Evolutionary conservation across 345 rosid genomes (phyloP).

Genomic region (Salix brachista): DNA sequence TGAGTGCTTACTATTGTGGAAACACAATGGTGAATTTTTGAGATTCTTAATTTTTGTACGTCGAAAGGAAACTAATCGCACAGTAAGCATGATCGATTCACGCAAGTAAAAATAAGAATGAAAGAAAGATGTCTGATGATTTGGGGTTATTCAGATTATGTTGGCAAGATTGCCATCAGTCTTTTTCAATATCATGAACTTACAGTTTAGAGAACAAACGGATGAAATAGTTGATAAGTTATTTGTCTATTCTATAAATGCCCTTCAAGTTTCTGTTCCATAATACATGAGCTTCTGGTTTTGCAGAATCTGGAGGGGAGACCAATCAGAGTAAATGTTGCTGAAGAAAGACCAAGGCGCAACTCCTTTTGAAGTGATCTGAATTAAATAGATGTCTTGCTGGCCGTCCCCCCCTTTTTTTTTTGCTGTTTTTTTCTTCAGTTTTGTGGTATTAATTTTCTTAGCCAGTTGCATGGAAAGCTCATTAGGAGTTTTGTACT

Average conservation of each 20-base stretch:
- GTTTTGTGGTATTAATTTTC: conserved; percentile 19
- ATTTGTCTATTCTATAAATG: not conserved
- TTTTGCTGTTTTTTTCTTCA: not conserved
- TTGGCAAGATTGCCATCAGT: not conserved
- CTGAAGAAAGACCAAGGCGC: conserved; percentile 76
- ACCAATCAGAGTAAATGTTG: conserved; percentile 81
- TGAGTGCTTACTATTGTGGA: not conserved
- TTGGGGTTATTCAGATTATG: not conserved
- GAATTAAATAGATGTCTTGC: conserved; percentile 10
- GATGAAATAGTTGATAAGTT: not conserved
- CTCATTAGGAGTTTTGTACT: not conserved
- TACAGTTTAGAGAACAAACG: not conserved
- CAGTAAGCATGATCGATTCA: not conserved
- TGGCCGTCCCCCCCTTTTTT: not conserved
- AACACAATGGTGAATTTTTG: not conserved
- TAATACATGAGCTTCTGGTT: not conserved
- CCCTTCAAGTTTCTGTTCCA: not conserved
- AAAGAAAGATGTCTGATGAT: not conserved
- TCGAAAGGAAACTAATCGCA: not conserved
- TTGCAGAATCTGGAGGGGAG: conserved; percentile 86
- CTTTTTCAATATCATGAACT: not conserved
- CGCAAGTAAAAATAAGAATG: not conserved
- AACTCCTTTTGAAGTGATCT: conserved; percentile 38
- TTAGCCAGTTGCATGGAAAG: conserved; percentile 16
- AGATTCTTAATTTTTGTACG: not conserved